Base-by-base conservation (phyloP, 2,329 filamentous ascomycete genomes). In the Aspergillus tanneri region DNA sequence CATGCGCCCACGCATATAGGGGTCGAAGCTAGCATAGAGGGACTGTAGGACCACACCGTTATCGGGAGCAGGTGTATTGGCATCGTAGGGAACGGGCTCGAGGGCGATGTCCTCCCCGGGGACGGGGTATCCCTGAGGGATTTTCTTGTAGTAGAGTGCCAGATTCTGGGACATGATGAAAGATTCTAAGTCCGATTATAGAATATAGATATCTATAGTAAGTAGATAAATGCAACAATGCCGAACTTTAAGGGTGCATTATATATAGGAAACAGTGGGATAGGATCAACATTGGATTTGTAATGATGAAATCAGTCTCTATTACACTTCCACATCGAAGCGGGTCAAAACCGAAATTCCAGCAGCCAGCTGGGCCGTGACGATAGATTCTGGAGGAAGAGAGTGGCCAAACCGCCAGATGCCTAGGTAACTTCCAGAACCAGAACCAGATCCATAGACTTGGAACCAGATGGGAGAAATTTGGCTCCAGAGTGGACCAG, bases 1-100 rank as follows among this genome's bases (percentile, higher is more conserved):
- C 87, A 95, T 91, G 58, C 82, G 81, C 52, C 86, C 87, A 48
- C 90, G 86, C 76, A 88, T 83, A 75, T 95, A 95, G 2, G 90
- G 90, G 69, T 95, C 90, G 72, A 86, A 86, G 32, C 87, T 91
- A 55, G 84, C 77, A 68, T 87, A 89, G 62, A 86, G 79, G 59
- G 86, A 81, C 72, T 89, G 81, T 55, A 86, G 72, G 24, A 82
- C 81, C 40, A 95, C 68, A 32, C 89, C 85, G 54, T 87, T 86
- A 36, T 79, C 67, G 19, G 83, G 78, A 22, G 83, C 78, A 4
- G 79, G 57, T 21, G 66, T 60, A 43, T 59, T 62, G 56, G 84
- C 71, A 65, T 93, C 87, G 55, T 91, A 84, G 16, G 81, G 77
- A 50, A 79, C 79, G 56, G 78, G 71, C 69, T 93, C 86, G 50